A percentile compares a stretch with the other conserved stretches of the same genome.
These are phyloP conservation scores for Handroanthus guayacan DNA, from an alignment of 257 asterid genomes.

Conservation along the genomic window DNA sequence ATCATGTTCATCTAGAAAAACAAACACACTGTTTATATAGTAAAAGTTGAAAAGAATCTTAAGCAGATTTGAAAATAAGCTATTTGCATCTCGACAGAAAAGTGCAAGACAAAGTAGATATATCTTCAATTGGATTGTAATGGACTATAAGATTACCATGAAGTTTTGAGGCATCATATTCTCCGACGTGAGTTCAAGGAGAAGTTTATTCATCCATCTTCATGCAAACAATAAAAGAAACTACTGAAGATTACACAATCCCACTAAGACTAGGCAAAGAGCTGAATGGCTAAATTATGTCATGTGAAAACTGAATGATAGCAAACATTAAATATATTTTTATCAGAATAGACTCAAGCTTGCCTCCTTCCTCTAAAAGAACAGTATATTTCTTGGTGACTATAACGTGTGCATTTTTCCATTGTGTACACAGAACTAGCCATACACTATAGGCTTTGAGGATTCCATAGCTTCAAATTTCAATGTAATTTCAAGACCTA, in stretches of 20 bases:
- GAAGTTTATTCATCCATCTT: slow-evolving; percentile 1
- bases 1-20: slow-evolving; percentile 11
- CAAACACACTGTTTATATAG: background rate
- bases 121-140: background rate
- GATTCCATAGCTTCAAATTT: background rate
- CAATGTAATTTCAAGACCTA: background rate
- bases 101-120: background rate
- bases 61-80: background rate
- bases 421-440: background rate
- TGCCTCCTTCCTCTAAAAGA: background rate
- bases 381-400: background rate
- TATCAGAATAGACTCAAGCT: background rate
- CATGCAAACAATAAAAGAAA: background rate
- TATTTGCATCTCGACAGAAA: background rate
- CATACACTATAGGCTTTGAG: background rate
- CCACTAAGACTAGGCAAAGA: background rate
- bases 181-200: background rate
- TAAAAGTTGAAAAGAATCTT: slow-evolving; percentile 18
- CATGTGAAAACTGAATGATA: background rate
- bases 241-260: background rate
- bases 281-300: background rate
- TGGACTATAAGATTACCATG: background rate
- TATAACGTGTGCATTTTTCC: background rate
- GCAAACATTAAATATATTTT: background rate
- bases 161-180: background rate